Base-by-base conservation (phyloP, 805 yeast species). In the Candida germanica region DNA sequence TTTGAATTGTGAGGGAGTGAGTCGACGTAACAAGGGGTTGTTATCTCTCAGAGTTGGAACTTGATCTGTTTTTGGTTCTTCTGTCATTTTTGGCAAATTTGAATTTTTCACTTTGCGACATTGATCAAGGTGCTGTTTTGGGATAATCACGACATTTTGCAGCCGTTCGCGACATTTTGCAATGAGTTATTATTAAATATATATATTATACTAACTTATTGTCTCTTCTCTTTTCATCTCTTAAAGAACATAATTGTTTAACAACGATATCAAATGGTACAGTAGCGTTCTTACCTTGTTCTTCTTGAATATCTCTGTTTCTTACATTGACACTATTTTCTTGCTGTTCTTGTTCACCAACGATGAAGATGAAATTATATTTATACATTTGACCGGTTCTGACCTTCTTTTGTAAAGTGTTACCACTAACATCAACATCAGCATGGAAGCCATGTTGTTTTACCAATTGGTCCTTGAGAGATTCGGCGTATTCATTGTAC, bases 331-430 rank as follows among this genome's bases (percentile, higher is more conserved):
- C 99, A 49, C 89, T 73, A 46, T 75, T 64, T 50, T 80, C 77
- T 46, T 69, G 68, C 72, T 83, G 77, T 71, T 93, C 99, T 56
- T 87, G 88, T 60, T 86, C 96, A 65, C 99, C 99, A 48, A 93
- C 98, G 61, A 88, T 85, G 65, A 91, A 88, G 57, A 91, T 85
- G 69, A 88, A 93, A 75, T 93, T 93, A 72, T 88, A 93, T 66
- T 85, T 88, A 69, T 83, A 80, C 58, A 91, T 58, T 75, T 93
- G 98, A 55, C 97, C 98, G 51, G 78, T 85, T 77, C 98, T 87
- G 43, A 93, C 88, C 82, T 93, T 93, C 91, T 93, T 93, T 64
- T 86, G 96, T 64, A 93, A 75, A 38, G 99, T 93, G 76, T 93
- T 91, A 69, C 96, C 97, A 33, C 89, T 75, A 41, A 87, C 66